A percentile compares a stretch with the other conserved stretches of the same genome.
phyloP scores from a whole-genome alignment of 2,329 filamentous ascomycete genomes.

The Aaosphaeria pasadenensis region DNA sequence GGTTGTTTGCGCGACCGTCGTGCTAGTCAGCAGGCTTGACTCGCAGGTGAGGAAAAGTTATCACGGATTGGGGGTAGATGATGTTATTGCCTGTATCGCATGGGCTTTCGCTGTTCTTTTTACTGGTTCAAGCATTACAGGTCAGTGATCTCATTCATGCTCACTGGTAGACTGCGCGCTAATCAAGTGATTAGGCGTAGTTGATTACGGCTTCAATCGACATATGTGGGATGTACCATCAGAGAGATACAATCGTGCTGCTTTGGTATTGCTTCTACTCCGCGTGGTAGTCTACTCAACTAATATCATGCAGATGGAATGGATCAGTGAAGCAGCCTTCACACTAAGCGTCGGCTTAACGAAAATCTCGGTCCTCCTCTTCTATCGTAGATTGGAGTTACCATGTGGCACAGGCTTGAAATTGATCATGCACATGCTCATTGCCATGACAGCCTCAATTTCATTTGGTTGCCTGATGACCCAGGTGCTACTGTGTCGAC shows the following conservation, averaged over 20 bases:
- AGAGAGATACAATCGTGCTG: constrained; percentile 8
- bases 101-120: constrained; percentile 14
- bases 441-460: constrained; percentile 26
- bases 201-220: constrained; percentile 26
- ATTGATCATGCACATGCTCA: constrained; percentile 27
- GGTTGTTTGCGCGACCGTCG: constrained; percentile 17
- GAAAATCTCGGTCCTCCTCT: constrained; percentile 38
- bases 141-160: constrained; percentile 1
- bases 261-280: constrained; percentile 10
- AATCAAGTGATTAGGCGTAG: constrained; percentile 7
- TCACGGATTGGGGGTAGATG: constrained; percentile 28
- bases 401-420: constrained; percentile 22
- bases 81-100: constrained; percentile 15
- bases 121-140: constrained; percentile 5
- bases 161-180: no score
- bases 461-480: constrained; percentile 27
- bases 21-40: constrained; percentile 22
- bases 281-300: not conserved
- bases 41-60: constrained; percentile 22
- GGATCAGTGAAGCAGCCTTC: constrained; percentile 32
- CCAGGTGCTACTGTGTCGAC: constrained; percentile 27
- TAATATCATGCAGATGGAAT: constrained; percentile 17
- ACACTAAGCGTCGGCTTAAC: constrained; percentile 28
- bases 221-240: constrained; percentile 36
- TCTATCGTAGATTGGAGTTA: constrained; percentile 34